phyloP scores from a whole-genome alignment of 805 yeast species.

The Ogataea pignaliae region DNA sequence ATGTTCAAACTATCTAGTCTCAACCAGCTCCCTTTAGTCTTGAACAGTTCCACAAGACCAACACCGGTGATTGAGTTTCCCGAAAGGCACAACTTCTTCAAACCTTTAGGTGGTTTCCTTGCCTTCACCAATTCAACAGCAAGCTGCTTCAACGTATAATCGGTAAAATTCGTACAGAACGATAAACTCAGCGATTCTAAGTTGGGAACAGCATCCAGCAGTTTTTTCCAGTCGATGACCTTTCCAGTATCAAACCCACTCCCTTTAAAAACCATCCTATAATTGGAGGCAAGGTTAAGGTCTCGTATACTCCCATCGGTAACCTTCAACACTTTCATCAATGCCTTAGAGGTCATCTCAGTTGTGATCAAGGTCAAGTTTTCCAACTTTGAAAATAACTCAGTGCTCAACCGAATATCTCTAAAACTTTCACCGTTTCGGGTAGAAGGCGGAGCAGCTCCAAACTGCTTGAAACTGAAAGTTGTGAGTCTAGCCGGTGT shows the following conservation, averaged over 20 bases:
- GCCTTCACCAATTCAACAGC: slow-evolving; percentile 6
- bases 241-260: slow-evolving; percentile 13
- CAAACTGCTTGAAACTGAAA: too few relatives aligned
- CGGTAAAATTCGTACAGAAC: slow-evolving; percentile 17
- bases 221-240: slow-evolving; percentile 7
- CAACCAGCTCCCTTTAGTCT: slow-evolving; percentile 11
- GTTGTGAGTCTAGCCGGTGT: too few relatives aligned
- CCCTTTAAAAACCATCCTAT: slow-evolving; percentile 12
- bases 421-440: too few relatives aligned
- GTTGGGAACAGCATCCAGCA: slow-evolving; percentile 10
- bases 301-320: slow-evolving; percentile 5
- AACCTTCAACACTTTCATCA: slow-evolving; percentile 7
- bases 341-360: slow-evolving; percentile 5
- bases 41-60: slow-evolving; percentile 25
- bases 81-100: slow-evolving; percentile 16
- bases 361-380: too few relatives aligned
- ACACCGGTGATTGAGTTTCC: slow-evolving; percentile 20
- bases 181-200: slow-evolving; percentile 13
- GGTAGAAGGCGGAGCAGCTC: too few relatives aligned
- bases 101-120: slow-evolving; percentile 1
- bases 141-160: slow-evolving; percentile 14
- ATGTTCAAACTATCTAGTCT: slow-evolving; percentile 10
- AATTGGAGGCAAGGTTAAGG: slow-evolving; percentile 11
- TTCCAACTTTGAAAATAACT: too few relatives aligned
- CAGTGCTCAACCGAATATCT: too few relatives aligned